Evolutionary conservation across 2,329 filamentous ascomycete genomes (phyloP), one percentile per base, ranked within the genome.

Genomic region (Ustilaginoidea virens): DNA sequence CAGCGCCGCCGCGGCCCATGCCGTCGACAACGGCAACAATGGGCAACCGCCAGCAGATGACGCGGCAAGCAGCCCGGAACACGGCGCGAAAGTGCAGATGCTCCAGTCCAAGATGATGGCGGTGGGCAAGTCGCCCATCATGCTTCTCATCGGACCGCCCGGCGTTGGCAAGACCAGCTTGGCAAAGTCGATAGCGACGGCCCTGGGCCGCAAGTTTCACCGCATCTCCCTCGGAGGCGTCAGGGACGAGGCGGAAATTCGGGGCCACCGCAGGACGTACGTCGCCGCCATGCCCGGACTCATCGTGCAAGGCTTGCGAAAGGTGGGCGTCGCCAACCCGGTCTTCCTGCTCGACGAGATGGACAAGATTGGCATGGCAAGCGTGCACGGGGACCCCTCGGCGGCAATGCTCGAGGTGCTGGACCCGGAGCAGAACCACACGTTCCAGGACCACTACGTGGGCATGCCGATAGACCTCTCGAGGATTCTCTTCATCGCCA

Each of bases 261-360:
- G 90, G 34, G 90, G 90, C 7, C 90, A 98, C 53, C 71, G 90
- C 32, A 69, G 90, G 41, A 98, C 90, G 1, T 98, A 98, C 47
- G 90, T 98, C 33, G 90, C 90, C 14, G 90, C 90, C n/a, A 94
- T 98, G 87, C 90, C 90, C 7, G 90, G 90, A 30, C 63, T 96
- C 31, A 80, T 98, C 34, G 86, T 96, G 17, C 86, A 85, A 49
- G 90, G 87, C 0, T 52, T 98, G 31, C 86, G 90, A 58, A 98
- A 96, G 58, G 87, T 92, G 18, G 87, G 86, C 26, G 87, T 96
- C 13, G 74, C 83, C 3, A 98, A 98, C 47, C 90, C 90, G 0
- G 87, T 98, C 32, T 81, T 98, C 56, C 59, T 98, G 25, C 73
- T 98, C 9, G 90, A 98, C 47, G 90, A 98, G 58, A 94, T 98